Evolutionary conservation across 495 filamentous ascomycete genomes (phyloP).

Genomic region (Xylaria acuta): DNA sequence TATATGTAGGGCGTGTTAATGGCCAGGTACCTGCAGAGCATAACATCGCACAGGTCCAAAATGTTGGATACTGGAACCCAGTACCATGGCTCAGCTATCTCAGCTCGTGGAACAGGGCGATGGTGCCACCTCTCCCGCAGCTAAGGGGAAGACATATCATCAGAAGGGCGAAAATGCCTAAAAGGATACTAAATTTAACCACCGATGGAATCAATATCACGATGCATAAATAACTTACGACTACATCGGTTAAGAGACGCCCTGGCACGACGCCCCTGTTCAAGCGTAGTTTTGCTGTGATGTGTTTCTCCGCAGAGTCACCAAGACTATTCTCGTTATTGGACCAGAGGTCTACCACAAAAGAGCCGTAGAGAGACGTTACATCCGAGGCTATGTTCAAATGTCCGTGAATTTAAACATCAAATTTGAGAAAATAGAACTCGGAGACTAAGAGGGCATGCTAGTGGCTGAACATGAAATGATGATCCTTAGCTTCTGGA

Average conservation of each 20-base stretch:
- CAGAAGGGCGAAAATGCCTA: not conserved
- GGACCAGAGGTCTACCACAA: not conserved
- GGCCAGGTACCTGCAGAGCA: not conserved
- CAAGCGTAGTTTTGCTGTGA: not conserved
- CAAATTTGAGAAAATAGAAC: not conserved
- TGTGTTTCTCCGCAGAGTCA: not conserved
- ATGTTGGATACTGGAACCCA: slow-evolving; percentile 1
- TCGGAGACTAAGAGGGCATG: not conserved
- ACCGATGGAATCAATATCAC: not conserved
- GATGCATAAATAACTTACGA: not conserved
- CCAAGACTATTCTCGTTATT: not conserved
- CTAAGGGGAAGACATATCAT: not conserved
- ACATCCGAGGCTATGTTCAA: not conserved
- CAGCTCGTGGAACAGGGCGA: not conserved
- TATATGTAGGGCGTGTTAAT: not conserved
- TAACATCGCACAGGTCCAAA: not conserved
- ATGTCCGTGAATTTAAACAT: not conserved
- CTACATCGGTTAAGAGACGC: not conserved
- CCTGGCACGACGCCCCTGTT: not conserved
- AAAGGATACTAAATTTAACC: not conserved
- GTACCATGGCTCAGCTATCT: slow-evolving; percentile 19
- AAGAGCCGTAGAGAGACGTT: not conserved
- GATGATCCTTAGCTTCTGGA: not conserved
- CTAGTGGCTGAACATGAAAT: not conserved
- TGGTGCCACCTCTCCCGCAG: not conserved